Evolutionary conservation across 2,329 filamentous ascomycete genomes (phyloP), one percentile per base, ranked within the genome.

Genomic region (Achaetomium macrosporum): DNA sequence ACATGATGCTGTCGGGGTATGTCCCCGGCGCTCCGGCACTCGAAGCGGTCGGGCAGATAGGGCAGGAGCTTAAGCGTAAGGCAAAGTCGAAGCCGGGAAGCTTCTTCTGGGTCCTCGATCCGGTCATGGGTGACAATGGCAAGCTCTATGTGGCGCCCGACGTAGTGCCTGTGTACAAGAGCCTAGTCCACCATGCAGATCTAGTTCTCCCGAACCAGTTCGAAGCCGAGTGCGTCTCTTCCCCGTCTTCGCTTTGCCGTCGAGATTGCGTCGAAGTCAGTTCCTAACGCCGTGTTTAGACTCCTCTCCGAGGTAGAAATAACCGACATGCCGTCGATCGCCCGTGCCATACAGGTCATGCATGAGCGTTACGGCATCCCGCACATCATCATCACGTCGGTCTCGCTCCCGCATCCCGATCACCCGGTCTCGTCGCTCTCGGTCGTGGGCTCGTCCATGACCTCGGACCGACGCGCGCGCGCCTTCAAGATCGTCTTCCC

Each of bases 51-150:
- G 93, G 92, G 9, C 76, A 78, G 51, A 96, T 99, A 59, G 93
- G 83, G 12, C 78, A 84, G 59, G 90, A 96, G 62, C 77, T 96
- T 56, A 87, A 86, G 66, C 74, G 79, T 49, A 85, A 83, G 62
- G 77, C 81, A 2, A 74, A 73, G 35, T 74, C 72, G 13, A 77
- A 72, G 30, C 84, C 87, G 0, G 88, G 90, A 0, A 83, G 79
- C 42, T 96, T 97, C 73, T 97, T 97, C 72, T 97, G 92, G 92
- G 89, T 96, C 2, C 78, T 99, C 25, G 93, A 99, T 68, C 93
- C 95, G 0, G 93, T 99, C 44, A 99, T 99, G 93, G 93, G 93
- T 30, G 93, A 99, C 67, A 90, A 96, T 64, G 93, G 90, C 46
- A 83, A 81, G 60, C 76, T 99, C 12, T 99, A 99, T 66, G 92